Conservation (phyloP, 164 flowering plant genomes). For the Amborella trichopoda region DNA sequence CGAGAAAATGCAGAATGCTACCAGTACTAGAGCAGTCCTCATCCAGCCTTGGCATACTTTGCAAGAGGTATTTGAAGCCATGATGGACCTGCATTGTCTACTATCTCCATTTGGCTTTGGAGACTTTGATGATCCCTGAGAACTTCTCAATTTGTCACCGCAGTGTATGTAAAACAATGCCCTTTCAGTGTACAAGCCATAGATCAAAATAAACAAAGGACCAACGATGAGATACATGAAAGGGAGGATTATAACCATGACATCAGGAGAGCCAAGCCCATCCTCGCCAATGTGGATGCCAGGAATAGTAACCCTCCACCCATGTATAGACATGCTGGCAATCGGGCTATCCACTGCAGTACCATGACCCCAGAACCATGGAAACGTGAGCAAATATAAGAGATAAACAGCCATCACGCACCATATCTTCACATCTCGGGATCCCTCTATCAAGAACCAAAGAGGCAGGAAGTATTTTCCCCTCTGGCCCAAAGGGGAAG, state of each 20-base stretch:
- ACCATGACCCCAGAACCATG: constrained; percentile 15
- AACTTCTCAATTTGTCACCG: constrained; percentile 5
- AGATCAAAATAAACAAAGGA: constrained; percentile 7
- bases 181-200: constrained; percentile 9
- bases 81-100: background rate
- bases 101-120: background rate
- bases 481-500: constrained; percentile 7
- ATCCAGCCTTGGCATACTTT: constrained; percentile 10
- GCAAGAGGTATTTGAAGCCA: background rate
- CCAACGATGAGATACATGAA: constrained; percentile 10
- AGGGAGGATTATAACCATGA: constrained; percentile 9
- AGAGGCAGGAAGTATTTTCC: constrained; percentile 5
- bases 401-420: constrained; percentile 11
- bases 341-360: constrained; percentile 5
- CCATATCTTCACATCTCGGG: constrained; percentile 9
- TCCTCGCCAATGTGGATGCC: background rate
- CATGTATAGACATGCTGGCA: constrained; percentile 6
- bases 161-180: constrained; percentile 8
- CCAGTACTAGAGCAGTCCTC: constrained; percentile 6
- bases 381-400: constrained; percentile 9
- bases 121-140: background rate
- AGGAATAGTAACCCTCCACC: constrained; percentile 7
- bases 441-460: constrained; percentile 15
- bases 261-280: constrained; percentile 5
- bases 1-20: constrained; percentile 1